These are phyloP conservation scores for Vitis rotundifolia DNA, from an alignment of 164 flowering plant genomes.

Conservation along the genomic window DNA sequence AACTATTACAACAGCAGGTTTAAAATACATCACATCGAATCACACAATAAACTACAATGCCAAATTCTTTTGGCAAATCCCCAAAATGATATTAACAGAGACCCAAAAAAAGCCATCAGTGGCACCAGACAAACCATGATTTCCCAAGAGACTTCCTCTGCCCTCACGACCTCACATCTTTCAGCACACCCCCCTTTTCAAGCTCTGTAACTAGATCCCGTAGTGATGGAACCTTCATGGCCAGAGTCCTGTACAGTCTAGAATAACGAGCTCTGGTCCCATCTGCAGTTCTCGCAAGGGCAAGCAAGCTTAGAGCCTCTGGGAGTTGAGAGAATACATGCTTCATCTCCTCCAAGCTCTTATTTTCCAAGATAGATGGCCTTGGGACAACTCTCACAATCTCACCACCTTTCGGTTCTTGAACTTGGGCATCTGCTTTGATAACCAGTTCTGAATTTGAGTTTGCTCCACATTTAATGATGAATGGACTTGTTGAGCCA, in stretches of 20 bases:
- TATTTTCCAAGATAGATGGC: constrained; percentile 75
- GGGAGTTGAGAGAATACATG: constrained; percentile 79
- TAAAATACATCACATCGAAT: constrained; percentile 1
- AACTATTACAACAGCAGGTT: neutral
- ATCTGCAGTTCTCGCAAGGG: constrained; percentile 91
- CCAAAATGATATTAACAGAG: neutral
- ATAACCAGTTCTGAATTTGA: constrained; percentile 87
- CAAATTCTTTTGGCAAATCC: neutral
- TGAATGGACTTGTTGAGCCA: constrained; percentile 83
- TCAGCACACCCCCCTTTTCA: constrained; percentile 83
- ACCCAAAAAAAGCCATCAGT: neutral
- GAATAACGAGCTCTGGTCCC: constrained; percentile 97
- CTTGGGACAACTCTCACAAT: constrained; percentile 90
- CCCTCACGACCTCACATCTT: constrained; percentile 63
- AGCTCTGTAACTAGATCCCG: constrained; percentile 88
- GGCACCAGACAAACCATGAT: neutral
- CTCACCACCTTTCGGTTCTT: constrained; percentile 93
- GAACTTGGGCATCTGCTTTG: constrained; percentile 85
- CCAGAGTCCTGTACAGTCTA: constrained; percentile 85
- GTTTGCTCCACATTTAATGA: constrained; percentile 95
- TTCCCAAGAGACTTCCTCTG: neutral
- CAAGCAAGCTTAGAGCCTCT: constrained; percentile 88
- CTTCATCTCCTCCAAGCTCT: constrained; percentile 90
- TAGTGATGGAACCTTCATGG: constrained; percentile 93
- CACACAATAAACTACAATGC: constrained; percentile 1